Evolutionary conservation across 73 alveolate genomes (phyloP).

Genomic region (Paraurostyla sp.): DNA sequence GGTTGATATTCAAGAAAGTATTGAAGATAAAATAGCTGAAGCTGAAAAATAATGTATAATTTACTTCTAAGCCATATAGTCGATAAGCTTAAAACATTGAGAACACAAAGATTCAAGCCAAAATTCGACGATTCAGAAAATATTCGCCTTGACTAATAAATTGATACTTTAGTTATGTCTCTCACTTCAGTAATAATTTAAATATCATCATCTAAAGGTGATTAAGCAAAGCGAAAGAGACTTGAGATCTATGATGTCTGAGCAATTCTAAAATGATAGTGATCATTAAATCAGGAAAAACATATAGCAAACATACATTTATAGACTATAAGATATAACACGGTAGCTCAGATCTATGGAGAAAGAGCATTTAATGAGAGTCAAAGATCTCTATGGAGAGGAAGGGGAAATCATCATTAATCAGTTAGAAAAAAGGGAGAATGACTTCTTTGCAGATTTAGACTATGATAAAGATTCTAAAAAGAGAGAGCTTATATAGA

Average conservation of each 20-base stretch:
- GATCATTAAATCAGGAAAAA: slow-evolving; percentile 32
- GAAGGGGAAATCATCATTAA: slow-evolving; percentile 21
- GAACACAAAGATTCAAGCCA: slow-evolving; percentile 29
- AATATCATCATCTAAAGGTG: neutral
- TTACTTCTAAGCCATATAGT: neutral
- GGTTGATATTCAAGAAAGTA: slow-evolving; percentile 47
- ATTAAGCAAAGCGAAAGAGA: slow-evolving; percentile 17
- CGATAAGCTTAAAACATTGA: slow-evolving; percentile 13
- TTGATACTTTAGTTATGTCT: neutral
- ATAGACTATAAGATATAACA: slow-evolving; percentile 21
- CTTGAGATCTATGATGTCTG: slow-evolving; percentile 19
- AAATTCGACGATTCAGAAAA: slow-evolving; percentile 44
- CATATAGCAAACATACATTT: neutral
- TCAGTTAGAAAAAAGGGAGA: neutral
- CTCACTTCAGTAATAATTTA: slow-evolving; percentile 1
- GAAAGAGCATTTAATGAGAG: slow-evolving; percentile 32
- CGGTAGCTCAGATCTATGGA: slow-evolving; percentile 10
- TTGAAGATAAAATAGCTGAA: slow-evolving; percentile 46
- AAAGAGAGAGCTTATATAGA: neutral
- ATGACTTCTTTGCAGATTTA: neutral
- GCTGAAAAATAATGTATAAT: slow-evolving; percentile 1
- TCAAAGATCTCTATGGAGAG: slow-evolving; percentile 49
- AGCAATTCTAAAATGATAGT: neutral
- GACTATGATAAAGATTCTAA: neutral
- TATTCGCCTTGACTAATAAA: neutral